Conservation (phyloP, 2,329 filamentous ascomycete genomes). For the Elsinoe arachidis region DNA sequence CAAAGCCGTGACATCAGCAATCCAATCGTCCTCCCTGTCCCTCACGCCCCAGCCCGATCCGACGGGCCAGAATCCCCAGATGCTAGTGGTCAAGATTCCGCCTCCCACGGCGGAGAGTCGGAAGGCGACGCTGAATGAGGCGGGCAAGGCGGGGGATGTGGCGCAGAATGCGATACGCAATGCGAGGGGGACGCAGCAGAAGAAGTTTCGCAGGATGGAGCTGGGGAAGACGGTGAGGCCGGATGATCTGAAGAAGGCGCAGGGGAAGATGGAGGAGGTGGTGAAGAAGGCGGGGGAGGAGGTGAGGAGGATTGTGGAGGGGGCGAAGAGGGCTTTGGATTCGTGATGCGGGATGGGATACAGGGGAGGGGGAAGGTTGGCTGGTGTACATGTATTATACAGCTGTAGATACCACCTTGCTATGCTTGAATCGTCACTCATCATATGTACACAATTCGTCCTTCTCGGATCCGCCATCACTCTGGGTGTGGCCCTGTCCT, state of each 20-base stretch:
- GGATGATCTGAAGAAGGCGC: constrained; percentile 43
- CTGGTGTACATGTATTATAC: neutral
- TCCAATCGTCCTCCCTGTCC: constrained; percentile 43
- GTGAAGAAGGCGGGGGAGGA: constrained; percentile 41
- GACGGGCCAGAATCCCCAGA: constrained; percentile 41
- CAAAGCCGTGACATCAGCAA: constrained; percentile 46
- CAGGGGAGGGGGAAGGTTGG: too few species aligned
- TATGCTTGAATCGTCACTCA: constrained; percentile 1
- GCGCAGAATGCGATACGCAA: constrained; percentile 35
- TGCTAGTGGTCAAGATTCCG: constrained; percentile 47
- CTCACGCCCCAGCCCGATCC: constrained; percentile 42
- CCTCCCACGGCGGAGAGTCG: constrained; percentile 51
- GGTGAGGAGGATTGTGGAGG: constrained; percentile 42
- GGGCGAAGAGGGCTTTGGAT: constrained; percentile 39
- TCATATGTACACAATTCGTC: neutral
- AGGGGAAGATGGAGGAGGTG: constrained; percentile 42
- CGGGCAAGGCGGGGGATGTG: constrained; percentile 35
- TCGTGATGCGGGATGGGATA: constrained; percentile 5
- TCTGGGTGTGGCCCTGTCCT: constrained; percentile 17
- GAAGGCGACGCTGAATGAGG: constrained; percentile 31
- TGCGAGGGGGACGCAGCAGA: constrained; percentile 41
- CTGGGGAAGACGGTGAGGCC: constrained; percentile 35
- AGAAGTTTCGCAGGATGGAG: constrained; percentile 38
- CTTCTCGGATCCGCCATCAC: neutral
- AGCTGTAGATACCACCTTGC: constrained; percentile 2